phyloP scores from a whole-genome alignment of 148 eudicot species.

The Beta vulgaris region DNA sequence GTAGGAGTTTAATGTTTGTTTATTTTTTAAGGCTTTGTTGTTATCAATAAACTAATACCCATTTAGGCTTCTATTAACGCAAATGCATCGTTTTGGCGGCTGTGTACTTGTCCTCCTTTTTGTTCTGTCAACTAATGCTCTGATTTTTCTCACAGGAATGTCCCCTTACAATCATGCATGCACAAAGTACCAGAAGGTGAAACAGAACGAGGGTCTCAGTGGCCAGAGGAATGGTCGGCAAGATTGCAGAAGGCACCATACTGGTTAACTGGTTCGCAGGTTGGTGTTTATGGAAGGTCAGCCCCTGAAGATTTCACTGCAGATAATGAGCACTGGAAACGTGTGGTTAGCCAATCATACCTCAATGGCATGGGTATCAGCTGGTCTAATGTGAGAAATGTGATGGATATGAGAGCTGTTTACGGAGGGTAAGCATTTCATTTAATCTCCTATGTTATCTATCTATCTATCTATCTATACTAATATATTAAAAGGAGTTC shows the following conservation, averaged over 20 bases:
- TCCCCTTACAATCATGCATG: conserved; percentile 61
- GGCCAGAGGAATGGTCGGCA: conserved; percentile 70
- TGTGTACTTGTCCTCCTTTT: background rate
- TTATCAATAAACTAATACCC: background rate
- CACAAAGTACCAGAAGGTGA: conserved; percentile 51
- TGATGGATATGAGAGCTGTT: conserved; percentile 79
- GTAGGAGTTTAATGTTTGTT: background rate
- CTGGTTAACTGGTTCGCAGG: conserved; percentile 55
- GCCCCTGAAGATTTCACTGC: conserved; percentile 68
- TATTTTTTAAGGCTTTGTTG: background rate
- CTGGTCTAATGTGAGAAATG: conserved; percentile 73
- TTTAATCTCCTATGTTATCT: background rate
- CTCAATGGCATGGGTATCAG: conserved; percentile 65
- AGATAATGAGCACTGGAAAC: conserved; percentile 69
- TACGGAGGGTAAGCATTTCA: conserved; percentile 84
- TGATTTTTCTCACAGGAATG: conserved; percentile 38
- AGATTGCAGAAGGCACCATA: conserved; percentile 58
- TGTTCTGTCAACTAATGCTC: background rate
- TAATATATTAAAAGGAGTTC: too few species aligned
- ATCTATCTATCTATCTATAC: too few species aligned
- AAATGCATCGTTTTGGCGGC: background rate
- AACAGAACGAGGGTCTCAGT: conserved; percentile 59
- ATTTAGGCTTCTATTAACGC: background rate
- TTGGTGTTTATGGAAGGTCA: conserved; percentile 76
- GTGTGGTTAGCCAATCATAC: conserved; percentile 57